Evolutionary conservation across 2,329 filamentous ascomycete genomes (phyloP).

Genomic region (Aspergillus caelatus): DNA sequence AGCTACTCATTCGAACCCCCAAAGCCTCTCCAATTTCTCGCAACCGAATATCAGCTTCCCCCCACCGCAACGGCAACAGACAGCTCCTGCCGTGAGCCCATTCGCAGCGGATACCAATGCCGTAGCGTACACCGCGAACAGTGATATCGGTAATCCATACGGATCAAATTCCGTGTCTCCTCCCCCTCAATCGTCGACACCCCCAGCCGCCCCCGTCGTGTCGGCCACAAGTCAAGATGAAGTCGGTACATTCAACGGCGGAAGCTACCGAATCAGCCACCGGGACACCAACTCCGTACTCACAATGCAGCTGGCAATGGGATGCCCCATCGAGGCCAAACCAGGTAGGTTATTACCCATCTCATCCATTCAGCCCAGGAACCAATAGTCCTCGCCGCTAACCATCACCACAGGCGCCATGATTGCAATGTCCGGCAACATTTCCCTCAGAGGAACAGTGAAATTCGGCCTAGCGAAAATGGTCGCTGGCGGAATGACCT

Average conservation of each 20-base stretch:
- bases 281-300: slow-evolving; percentile 87
- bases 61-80: slow-evolving; percentile 28
- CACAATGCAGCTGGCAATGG: slow-evolving; percentile 86
- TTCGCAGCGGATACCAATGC: slow-evolving; percentile 19
- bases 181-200: slow-evolving; percentile 9
- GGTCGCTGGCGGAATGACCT: slow-evolving; percentile 76
- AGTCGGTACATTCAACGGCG: slow-evolving; percentile 95
- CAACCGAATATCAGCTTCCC: slow-evolving; percentile 27
- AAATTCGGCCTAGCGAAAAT: slow-evolving; percentile 93
- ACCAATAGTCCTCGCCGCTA: neutral
- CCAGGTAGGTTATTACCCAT: slow-evolving; percentile 51
- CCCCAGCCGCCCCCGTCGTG: neutral
- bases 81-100: slow-evolving; percentile 20
- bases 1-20: slow-evolving; percentile 17
- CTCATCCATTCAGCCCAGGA: too few species aligned
- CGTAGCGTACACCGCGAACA: slow-evolving; percentile 12
- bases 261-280: slow-evolving; percentile 90
- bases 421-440: slow-evolving; percentile 90
- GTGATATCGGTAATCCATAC: neutral
- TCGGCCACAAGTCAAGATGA: slow-evolving; percentile 71
- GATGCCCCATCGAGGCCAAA: slow-evolving; percentile 78
- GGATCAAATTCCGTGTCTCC: slow-evolving; percentile 6
- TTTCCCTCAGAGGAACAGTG: slow-evolving; percentile 78
- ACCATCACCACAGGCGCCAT: slow-evolving; percentile 64
- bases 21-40: slow-evolving; percentile 23